Base-by-base conservation (phyloP, 179 eudicot genomes). In the Corrigiola litoralis region DNA sequence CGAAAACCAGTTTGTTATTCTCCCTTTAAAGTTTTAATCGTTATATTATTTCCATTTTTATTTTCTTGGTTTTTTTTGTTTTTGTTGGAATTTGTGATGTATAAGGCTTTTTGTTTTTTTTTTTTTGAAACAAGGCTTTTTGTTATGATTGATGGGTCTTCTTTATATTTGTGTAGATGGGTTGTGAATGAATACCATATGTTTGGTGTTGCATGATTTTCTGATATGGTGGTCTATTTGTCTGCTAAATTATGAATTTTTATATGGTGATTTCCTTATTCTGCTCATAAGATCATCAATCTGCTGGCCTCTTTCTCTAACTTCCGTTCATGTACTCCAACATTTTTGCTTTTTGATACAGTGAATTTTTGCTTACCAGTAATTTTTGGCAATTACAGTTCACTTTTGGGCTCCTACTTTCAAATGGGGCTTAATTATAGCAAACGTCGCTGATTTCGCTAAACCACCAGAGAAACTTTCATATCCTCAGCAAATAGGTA, bases 341-440 rank as follows among this genome's bases (percentile, higher is more conserved):
- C n/a, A n/a, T n/a, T n/a, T n/a, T n/a, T n/a, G n/a, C n/a, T n/a
- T n/a, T n/a, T n/a, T n/a, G n/a, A n/a, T n/a, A n/a, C n/a, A n/a
- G n/a, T 38, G 21, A n/a, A 1, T 68, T 5, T 34, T 27, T 2
- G 45, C 66, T 46, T n/a, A 14, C 28, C 48, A 23, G 18, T 23
- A 7, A 33, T 12, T 54, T 53, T 61, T 47, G 56, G 27, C 20
- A 23, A 36, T 72, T 79, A 74, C 71, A 89, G 94, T 89, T 85
- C 96, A 87, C 71, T 89, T 89, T 71, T 89, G 96, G 96, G 96
- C 96, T 20, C 94, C 96, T n/a, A 89, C 96, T 29, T 85, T 89
- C 74, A 89, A 89, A 73, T 89, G 94, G 94, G 94, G 90, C 65
- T 87, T 89, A 31, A 89, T 88, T 79, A 85, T 89, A 28, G 96